These are phyloP conservation scores for Closterium sp. DNA, from an alignment of 139 green algal genomes.

Conservation along the genomic window DNA sequence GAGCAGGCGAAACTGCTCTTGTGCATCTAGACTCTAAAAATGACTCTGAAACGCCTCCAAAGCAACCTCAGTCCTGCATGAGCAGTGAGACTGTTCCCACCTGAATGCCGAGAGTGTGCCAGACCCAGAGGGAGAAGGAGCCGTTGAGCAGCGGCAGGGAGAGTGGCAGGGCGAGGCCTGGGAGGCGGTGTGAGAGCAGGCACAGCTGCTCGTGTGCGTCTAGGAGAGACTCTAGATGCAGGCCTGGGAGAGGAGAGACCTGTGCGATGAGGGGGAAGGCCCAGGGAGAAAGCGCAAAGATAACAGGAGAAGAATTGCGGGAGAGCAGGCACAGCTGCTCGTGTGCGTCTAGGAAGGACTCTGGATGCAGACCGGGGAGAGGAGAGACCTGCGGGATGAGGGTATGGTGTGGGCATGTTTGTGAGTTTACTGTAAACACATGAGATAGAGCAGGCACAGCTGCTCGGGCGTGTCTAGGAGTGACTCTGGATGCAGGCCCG, in stretches of 20 bases:
- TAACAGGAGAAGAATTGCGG: constrained; percentile 29
- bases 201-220: constrained; percentile 67
- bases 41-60: too few relatives aligned
- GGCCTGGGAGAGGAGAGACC: constrained; percentile 76
- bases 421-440: too few relatives aligned
- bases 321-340: constrained; percentile 64
- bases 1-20: background rate
- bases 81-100: background rate
- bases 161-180: constrained; percentile 19
- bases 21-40: background rate
- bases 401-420: too few relatives aligned
- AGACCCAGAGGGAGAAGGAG: constrained; percentile 60
- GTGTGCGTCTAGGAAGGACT: constrained; percentile 65
- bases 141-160: constrained; percentile 49
- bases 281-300: background rate
- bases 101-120: background rate
- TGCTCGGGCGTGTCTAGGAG: constrained; percentile 62
- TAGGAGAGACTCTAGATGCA: constrained; percentile 76
- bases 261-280: constrained; percentile 1
- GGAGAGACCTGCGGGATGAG: constrained; percentile 61
- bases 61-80: too few relatives aligned
- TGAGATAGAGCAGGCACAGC: constrained; percentile 59
- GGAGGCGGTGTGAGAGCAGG: constrained; percentile 44
- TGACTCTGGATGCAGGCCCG: too few relatives aligned
- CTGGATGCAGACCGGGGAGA: constrained; percentile 80